phyloP scores from a whole-genome alignment of 2,329 filamentous ascomycete genomes.

The Didymella pomorum region DNA sequence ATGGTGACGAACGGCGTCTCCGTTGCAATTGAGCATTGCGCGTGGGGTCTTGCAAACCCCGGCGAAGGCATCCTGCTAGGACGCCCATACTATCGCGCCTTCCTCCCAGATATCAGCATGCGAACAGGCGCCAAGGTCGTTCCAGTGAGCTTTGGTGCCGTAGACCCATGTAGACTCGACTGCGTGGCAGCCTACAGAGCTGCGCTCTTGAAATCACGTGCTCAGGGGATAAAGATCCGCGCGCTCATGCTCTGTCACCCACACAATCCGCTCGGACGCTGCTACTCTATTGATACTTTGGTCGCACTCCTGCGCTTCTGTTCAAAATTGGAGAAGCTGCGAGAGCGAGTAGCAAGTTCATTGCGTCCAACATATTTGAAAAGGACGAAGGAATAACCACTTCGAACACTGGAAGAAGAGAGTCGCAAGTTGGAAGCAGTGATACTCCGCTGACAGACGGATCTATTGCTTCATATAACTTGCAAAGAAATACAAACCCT shows the following conservation, averaged over 20 bases:
- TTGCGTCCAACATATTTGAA: too few relatives aligned
- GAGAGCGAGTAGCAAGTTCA: too few relatives aligned
- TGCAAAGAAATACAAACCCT: too few relatives aligned
- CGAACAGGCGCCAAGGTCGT: constrained; percentile 56
- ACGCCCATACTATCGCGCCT: constrained; percentile 59
- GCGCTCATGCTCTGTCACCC: constrained; percentile 62
- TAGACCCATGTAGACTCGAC: constrained; percentile 55
- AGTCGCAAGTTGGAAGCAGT: too few relatives aligned
- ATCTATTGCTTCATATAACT: too few relatives aligned
- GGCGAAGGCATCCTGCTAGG: constrained; percentile 55
- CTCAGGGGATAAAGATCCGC: constrained; percentile 53
- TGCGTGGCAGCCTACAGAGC: constrained; percentile 58
- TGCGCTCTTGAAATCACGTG: constrained; percentile 49
- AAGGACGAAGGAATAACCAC: too few relatives aligned
- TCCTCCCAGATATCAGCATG: constrained; percentile 56
- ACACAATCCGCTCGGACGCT: constrained; percentile 57
- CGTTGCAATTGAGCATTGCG: constrained; percentile 53
- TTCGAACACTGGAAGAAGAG: too few relatives aligned
- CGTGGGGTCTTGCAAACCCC: constrained; percentile 53
- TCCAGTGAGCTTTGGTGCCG: constrained; percentile 54
- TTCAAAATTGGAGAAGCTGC: too few relatives aligned
- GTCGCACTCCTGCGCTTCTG: constrained; percentile 59
- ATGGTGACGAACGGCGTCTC: constrained; percentile 54
- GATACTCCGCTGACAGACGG: too few relatives aligned
- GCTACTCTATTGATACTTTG: constrained; percentile 52